Evolutionary conservation across 1,139 yeast species (phyloP).

Genomic region (Arxiozyma bovina): DNA sequence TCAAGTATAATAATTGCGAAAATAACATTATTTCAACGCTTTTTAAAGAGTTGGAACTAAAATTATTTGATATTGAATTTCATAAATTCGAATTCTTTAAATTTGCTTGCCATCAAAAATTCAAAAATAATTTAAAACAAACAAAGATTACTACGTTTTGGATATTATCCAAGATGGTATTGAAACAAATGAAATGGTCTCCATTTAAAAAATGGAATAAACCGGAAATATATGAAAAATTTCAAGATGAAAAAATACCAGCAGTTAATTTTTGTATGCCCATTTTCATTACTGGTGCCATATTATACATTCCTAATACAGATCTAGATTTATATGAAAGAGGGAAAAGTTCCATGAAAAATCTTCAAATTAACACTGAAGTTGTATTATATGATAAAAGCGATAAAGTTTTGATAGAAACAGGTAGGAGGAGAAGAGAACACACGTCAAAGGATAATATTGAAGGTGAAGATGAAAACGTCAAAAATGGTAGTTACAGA

Average conservation of each 20-base stretch:
- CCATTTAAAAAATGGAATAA: conserved; percentile 11
- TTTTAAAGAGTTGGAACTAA: conserved; percentile 3
- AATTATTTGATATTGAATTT: conserved; percentile 13
- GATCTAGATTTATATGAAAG: neutral
- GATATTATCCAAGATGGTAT: conserved; percentile 11
- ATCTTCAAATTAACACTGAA: neutral
- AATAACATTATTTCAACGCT: neutral
- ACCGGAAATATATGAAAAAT: neutral
- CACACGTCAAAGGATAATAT: neutral
- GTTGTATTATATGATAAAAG: neutral
- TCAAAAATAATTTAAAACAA: neutral
- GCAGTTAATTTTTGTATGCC: neutral
- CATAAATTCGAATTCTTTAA: conserved; percentile 17
- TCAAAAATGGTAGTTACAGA: neutral
- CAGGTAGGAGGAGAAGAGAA: neutral
- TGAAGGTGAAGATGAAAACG: neutral
- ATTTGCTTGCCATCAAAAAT: neutral
- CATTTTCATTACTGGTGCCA: neutral
- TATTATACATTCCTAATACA: neutral
- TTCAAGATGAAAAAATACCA: neutral
- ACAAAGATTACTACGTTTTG: conserved; percentile 7
- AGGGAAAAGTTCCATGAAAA: neutral
- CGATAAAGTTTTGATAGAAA: neutral
- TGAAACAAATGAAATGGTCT: conserved; percentile 16
- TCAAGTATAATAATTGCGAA: neutral